phyloP scores from a whole-genome alignment of 306 rosid species.

The Pyrus bretschneideri region DNA sequence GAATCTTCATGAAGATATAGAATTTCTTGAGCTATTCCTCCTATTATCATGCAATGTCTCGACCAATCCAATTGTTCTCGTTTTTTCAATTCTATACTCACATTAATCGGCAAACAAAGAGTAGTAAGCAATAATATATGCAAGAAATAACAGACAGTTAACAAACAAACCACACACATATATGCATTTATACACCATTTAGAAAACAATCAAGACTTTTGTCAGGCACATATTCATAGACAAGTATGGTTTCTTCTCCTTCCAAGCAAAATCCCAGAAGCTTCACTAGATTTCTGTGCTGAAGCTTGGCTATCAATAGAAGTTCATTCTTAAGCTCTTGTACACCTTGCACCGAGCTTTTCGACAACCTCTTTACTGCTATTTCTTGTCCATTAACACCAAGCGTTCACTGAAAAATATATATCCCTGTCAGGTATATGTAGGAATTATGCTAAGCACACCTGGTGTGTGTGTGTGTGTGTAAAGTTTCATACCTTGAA shows the following conservation, averaged over 20 bases:
- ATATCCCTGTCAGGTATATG: too few species aligned
- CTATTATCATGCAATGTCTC: conserved; percentile 24
- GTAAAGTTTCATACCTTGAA: neutral
- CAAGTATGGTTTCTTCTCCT: conserved; percentile 29
- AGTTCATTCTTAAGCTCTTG: neutral
- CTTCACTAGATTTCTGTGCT: neutral
- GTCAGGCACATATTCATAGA: conserved; percentile 4
- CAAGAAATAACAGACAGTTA: too few species aligned
- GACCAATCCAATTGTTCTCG: conserved; percentile 30
- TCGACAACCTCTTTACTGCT: neutral
- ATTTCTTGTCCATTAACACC: neutral
- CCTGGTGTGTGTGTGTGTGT: too few species aligned
- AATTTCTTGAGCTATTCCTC: conserved; percentile 27
- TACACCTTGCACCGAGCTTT: neutral
- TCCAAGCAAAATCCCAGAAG: conserved; percentile 21
- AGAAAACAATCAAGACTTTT: conserved; percentile 24
- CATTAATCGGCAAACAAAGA: neutral
- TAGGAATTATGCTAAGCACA: too few species aligned
- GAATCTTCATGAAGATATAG: conserved; percentile 39
- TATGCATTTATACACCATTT: neutral
- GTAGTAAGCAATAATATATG: too few species aligned
- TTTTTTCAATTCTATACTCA: conserved; percentile 19
- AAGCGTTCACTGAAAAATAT: neutral
- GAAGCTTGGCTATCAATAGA: neutral
- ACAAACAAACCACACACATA: too few species aligned